phyloP scores from a whole-genome alignment of 768 basidiomycete species.

The Kwoniella sp. region DNA sequence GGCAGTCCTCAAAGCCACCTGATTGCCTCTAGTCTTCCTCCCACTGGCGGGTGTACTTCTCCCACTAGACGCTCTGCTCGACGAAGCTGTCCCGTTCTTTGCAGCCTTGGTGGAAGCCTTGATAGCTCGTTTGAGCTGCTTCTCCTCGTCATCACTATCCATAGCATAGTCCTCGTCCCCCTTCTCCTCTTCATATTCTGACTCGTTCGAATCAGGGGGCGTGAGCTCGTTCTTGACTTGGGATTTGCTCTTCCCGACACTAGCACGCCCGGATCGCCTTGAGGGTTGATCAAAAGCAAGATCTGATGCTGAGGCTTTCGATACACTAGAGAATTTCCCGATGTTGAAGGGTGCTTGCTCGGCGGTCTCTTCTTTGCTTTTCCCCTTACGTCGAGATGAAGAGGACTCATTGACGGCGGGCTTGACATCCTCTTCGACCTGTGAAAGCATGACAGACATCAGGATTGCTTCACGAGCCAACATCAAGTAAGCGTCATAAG shows the following conservation, averaged over 20 bases:
- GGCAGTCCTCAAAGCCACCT: conserved; percentile 25
- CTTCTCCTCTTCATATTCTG: conserved; percentile 20
- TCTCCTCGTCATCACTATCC: conserved; percentile 46
- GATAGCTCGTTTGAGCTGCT: conserved; percentile 36
- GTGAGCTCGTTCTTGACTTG: conserved; percentile 23
- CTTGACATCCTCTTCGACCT: conserved; percentile 10
- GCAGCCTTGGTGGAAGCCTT: conserved; percentile 24
- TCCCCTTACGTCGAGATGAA: conserved; percentile 13
- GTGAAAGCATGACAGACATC: not conserved
- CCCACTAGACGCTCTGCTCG: conserved; percentile 6
- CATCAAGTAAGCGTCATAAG: too few relatives aligned
- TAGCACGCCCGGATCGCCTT: conserved; percentile 1
- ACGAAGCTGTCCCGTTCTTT: conserved; percentile 4
- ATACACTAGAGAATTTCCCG: conserved; percentile 36
- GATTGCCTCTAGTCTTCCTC: conserved; percentile 15
- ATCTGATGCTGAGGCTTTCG: conserved; percentile 19
- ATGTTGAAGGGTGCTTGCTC: conserved; percentile 43
- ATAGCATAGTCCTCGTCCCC: conserved; percentile 43
- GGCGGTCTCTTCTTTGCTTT: conserved; percentile 17
- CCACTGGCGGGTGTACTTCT: conserved; percentile 2
- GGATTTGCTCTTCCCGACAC: conserved; percentile 25
- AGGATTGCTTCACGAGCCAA: too few relatives aligned
- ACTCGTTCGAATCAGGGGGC: conserved; percentile 22
- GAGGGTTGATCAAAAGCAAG: conserved; percentile 18
- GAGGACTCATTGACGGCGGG: not conserved